Conservation (phyloP, 257 asterid genomes). For the Solanum paucissectum region DNA sequence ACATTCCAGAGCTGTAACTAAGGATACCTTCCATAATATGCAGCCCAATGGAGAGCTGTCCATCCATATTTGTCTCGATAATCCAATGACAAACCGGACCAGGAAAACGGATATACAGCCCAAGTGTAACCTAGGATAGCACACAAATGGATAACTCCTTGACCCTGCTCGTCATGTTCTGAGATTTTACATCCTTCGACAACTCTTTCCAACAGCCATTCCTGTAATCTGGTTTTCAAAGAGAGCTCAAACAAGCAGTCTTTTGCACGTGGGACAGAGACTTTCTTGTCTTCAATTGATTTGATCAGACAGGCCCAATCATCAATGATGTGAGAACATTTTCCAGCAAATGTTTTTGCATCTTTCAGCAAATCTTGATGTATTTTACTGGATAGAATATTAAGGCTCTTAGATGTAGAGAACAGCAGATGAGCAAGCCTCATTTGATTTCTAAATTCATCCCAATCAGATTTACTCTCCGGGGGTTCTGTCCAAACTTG, state of each 20-base stretch:
- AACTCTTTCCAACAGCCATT: conserved; percentile 79
- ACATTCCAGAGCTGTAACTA: neutral
- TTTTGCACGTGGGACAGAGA: conserved; percentile 63
- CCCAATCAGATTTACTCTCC: conserved; percentile 44
- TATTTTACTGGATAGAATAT: conserved; percentile 35
- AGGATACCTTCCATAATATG: conserved; percentile 75
- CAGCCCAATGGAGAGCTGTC: conserved; percentile 99
- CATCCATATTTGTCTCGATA: conserved; percentile 90
- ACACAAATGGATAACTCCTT: conserved; percentile 89
- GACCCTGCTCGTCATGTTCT: conserved; percentile 89
- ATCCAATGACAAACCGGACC: conserved; percentile 80
- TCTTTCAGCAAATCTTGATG: conserved; percentile 48
- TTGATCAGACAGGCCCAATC: conserved; percentile 46
- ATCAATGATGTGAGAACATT: conserved; percentile 34
- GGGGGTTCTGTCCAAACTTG: conserved; percentile 7
- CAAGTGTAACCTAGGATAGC: conserved; percentile 88
- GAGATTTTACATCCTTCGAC: conserved; percentile 46
- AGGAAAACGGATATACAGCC: conserved; percentile 70
- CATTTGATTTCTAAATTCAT: conserved; percentile 58
- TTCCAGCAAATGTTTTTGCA: conserved; percentile 58
- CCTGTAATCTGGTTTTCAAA: conserved; percentile 55
- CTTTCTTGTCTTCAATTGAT: conserved; percentile 42
- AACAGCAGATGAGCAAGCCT: conserved; percentile 78
- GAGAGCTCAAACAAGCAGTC: conserved; percentile 63
- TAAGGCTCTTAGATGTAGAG: conserved; percentile 55